Evolutionary conservation across 495 filamentous ascomycete species (phyloP), one percentile per base, ranked within the genome.

Genomic region (Aspergillus indologenus): DNA sequence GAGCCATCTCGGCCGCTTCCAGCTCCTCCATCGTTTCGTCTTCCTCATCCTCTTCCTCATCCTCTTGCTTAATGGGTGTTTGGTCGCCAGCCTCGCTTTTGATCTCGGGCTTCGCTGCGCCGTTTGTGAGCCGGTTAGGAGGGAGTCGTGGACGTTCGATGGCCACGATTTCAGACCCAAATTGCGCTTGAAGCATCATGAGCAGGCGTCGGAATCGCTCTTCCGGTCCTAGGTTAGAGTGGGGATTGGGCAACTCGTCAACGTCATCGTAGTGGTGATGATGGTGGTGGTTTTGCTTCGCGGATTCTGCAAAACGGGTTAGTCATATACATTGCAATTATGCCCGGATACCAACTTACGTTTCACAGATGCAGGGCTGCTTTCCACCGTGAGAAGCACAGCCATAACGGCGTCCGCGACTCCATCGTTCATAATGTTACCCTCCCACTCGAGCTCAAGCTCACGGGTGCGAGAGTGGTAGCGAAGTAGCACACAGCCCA

Each of bases 101-200:
- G 52, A 62, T 47, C 24, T 71, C 34, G 12, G 34, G 5, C 6
- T 40, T 40, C 34, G 34, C 34, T 11, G 34, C 50, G 0, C 74
- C 79, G 31, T 77, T 74, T 63, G 77, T 77, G 12, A 77, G 61
- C 42, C 48, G 14, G 29, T 74, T 63, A 0, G 70, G 45, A 6
- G 69, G 71, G 4, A 86, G 64, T 52, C 85, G 86, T 5, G 91
- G 90, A 0, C 80, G 79, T 22, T 85, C 79, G 63, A 98, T 87
- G 0, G 92, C 91, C 0, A 79, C 73, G 62, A 90, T 86, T 50
- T 90, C 82, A 19, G 82, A 79, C 45, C 94, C 95, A 65, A 98
- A 98, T 68, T 98, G 94, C 2, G 92, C 89, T 75, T 98, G 95
- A 22, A 98, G 87, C 79, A 98, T 96, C 84, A 96, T 89, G 73